Conservation (phyloP, 495 filamentous ascomycete species). For the Cercophora samala region DNA sequence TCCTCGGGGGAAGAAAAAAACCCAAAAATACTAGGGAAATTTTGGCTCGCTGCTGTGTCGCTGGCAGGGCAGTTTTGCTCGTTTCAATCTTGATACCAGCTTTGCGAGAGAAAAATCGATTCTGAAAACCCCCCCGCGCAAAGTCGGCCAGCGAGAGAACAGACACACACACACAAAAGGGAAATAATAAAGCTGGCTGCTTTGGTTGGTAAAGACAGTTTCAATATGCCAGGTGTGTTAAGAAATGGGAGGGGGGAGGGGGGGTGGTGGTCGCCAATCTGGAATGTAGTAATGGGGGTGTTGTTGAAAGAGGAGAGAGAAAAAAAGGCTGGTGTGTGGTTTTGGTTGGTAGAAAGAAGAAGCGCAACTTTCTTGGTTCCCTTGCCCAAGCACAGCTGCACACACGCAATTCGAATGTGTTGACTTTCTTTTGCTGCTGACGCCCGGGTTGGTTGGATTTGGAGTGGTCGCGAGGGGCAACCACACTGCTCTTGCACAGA, state of each 20-base stretch:
- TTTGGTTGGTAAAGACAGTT: background rate
- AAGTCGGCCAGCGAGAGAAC: background rate
- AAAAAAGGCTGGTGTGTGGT: background rate
- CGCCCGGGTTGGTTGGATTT: background rate
- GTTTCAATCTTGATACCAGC: background rate
- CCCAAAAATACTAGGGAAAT: background rate
- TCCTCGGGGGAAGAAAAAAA: background rate
- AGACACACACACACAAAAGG: background rate
- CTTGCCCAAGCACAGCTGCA: background rate
- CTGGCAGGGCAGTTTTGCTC: background rate
- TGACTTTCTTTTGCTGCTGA: constrained; percentile 1
- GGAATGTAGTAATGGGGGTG: background rate
- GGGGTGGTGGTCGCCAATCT: background rate
- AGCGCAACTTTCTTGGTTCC: background rate
- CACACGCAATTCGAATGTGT: no score
- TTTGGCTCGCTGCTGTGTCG: no score
- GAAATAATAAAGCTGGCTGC: background rate
- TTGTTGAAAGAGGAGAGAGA: background rate
- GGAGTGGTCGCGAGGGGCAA: background rate
- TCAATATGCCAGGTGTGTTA: background rate
- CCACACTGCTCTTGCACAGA: background rate
- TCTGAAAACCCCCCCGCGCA: background rate
- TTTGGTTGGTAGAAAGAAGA: no score
- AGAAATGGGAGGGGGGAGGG: no score
- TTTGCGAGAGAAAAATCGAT: background rate